Evolutionary conservation across 495 filamentous ascomycete species (phyloP), one percentile per base, ranked within the genome.

Genomic region (Neurospora sp.): DNA sequence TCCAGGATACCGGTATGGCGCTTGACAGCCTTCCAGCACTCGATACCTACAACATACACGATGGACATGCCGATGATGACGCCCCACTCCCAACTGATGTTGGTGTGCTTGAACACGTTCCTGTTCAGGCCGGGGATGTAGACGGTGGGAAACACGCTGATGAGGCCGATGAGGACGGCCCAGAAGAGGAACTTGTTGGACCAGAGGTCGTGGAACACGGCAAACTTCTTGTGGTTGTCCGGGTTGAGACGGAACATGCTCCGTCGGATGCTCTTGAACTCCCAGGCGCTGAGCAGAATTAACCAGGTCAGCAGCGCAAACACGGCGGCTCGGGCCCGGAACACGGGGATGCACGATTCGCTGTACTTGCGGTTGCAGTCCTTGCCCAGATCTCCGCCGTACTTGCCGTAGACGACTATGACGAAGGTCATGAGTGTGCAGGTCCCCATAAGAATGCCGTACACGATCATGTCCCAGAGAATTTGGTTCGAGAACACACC

Each of bases 241-340:
- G 88, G 87, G 71, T 92, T 87, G 53, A 93, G 84, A 39, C 87
- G 87, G 83, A 94, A 92, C 77, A 94, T 81, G 53, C 87, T 89
- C 5, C 89, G 87, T 1, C 90, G 87, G 73, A 93, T 88, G 78
- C 88, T 85, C 79, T 92, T 92, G 76, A 92, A 89, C 80, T 94
- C 91, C 90, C 90, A 93, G 4, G 91, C 91, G 35, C 87, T 88
- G 75, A 93, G 85, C 8, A 93, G 87, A 27, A 92, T 86, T 59
- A 92, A 82, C 84, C 90, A 94, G 0, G 92, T 93, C 20, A 94
- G 85, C 65, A 90, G 90, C 18, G 89, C 91, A 75, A 94, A 96
- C 8, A 90, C 89, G 39, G 93, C 90, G 1, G 91, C 90, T 16
- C 93, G 87, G 18, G 92, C 93, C 37, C 91, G 90, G 82, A 92